Conservation (phyloP, 768 basidiomycete species). For the Russula foetens region DNA sequence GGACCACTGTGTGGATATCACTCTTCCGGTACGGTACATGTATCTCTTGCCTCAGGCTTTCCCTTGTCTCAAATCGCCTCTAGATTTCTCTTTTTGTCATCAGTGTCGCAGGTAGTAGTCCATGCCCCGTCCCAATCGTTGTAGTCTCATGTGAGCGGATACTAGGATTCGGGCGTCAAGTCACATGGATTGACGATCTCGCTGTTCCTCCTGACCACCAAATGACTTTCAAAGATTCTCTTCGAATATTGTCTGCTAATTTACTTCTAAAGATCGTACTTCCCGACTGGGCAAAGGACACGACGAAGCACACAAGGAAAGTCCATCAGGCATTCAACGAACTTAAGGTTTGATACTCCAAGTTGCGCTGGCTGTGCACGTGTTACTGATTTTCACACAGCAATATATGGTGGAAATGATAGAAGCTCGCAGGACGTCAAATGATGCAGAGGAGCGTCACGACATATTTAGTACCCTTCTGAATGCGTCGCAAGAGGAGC, state of each 20-base stretch:
- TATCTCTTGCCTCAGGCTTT: no score
- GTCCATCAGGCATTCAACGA: conserved; percentile 36
- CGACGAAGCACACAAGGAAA: conserved; percentile 29
- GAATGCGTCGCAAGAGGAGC: conserved; percentile 17
- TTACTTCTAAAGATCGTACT: conserved; percentile 32
- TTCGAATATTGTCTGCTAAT: conserved; percentile 35
- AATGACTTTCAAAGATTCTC: conserved; percentile 41
- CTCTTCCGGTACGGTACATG: conserved; percentile 37
- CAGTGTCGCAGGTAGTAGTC: conserved; percentile 37
- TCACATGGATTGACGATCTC: conserved; percentile 42
- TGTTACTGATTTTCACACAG: neutral
- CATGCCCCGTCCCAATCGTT: neutral
- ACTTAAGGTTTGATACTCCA: conserved; percentile 28
- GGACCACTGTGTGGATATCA: conserved; percentile 44
- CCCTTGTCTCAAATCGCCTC: neutral
- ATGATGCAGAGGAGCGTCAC: conserved; percentile 18
- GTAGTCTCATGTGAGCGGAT: neutral
- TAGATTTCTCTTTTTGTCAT: conserved; percentile 52
- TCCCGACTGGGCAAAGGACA: conserved; percentile 33
- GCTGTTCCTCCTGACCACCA: conserved; percentile 35
- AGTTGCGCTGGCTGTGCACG: neutral
- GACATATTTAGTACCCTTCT: conserved; percentile 25
- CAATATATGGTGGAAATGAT: conserved; percentile 27
- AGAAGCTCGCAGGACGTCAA: conserved; percentile 7
- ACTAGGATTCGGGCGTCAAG: conserved; percentile 40